These are phyloP conservation scores for Adansonia digitata DNA, from an alignment of 345 rosid species.

Conservation along the genomic window DNA sequence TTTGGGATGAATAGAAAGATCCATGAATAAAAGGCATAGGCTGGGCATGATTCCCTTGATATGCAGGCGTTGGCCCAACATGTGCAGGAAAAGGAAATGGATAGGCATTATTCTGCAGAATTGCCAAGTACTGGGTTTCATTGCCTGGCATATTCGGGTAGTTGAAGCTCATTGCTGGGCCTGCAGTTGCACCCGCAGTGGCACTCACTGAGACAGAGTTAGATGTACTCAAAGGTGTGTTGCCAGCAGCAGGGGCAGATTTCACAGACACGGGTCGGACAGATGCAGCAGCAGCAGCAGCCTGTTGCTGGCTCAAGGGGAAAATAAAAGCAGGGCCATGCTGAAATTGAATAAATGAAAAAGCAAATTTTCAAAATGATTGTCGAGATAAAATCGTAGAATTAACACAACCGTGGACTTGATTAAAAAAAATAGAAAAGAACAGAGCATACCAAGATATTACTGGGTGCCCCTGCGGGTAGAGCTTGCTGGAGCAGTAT, in stretches of 20 bases:
- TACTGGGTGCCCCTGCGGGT: constrained; percentile 72
- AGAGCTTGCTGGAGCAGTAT: constrained; percentile 77
- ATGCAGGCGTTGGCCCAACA: constrained; percentile 67
- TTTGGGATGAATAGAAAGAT: constrained; percentile 83
- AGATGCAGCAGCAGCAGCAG: constrained; percentile 60
- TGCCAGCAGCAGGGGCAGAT: constrained; percentile 43
- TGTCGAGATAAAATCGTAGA: not conserved
- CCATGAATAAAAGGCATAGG: constrained; percentile 79
- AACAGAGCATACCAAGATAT: constrained; percentile 53
- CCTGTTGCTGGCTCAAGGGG: constrained; percentile 86
- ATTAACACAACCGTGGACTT: not conserved
- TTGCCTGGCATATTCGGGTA: constrained; percentile 72
- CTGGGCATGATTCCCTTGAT: constrained; percentile 69
- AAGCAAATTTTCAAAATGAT: not conserved
- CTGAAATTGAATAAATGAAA: constrained; percentile 30
- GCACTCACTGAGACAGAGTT: constrained; percentile 45
- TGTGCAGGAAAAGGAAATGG: constrained; percentile 86
- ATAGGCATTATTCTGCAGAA: constrained; percentile 75
- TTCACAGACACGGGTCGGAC: constrained; percentile 62
- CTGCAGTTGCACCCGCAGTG: constrained; percentile 48
- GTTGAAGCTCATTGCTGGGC: constrained; percentile 75
- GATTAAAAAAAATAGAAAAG: not conserved
- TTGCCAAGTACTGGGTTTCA: constrained; percentile 88
- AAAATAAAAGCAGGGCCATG: constrained; percentile 82
- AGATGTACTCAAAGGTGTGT: constrained; percentile 36